Conservation (phyloP, 768 basidiomycete genomes). For the Phlebiopsis gigantea region DNA sequence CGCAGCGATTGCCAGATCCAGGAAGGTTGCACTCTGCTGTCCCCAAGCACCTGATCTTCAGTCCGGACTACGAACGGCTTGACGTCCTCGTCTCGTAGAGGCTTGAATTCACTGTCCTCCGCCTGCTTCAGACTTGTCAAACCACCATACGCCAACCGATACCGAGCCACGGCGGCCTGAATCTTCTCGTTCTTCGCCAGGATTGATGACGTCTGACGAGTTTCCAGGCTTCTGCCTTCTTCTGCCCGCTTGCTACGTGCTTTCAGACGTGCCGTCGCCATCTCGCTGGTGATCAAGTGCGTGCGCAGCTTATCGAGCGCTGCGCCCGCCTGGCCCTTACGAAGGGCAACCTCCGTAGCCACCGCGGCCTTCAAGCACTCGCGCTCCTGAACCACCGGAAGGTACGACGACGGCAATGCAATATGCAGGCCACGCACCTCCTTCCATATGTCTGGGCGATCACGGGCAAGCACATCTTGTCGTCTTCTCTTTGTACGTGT, state of each 20-base stretch:
- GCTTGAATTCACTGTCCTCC: background rate
- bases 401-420: conserved; percentile 1
- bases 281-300: conserved; percentile 15
- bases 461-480: too few species aligned
- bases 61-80: conserved; percentile 1
- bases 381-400: background rate
- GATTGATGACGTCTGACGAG: background rate
- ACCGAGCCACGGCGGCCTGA: background rate
- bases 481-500: too few species aligned
- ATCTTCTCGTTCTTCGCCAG: background rate
- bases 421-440: background rate
- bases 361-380: conserved; percentile 2
- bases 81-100: background rate
- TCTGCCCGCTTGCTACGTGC: background rate
- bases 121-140: background rate
- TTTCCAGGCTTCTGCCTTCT: too few species aligned
- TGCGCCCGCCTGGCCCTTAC: conserved; percentile 26
- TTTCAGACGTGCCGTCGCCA: background rate
- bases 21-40: conserved; percentile 2
- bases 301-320: conserved; percentile 24
- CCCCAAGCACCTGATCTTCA: background rate
- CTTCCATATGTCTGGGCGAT: background rate
- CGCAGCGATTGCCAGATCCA: conserved; percentile 11
- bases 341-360: conserved; percentile 24
- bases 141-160: background rate